phyloP scores from a whole-genome alignment of 2,329 filamentous ascomycete species.

The Monosporascus cannonballus region DNA sequence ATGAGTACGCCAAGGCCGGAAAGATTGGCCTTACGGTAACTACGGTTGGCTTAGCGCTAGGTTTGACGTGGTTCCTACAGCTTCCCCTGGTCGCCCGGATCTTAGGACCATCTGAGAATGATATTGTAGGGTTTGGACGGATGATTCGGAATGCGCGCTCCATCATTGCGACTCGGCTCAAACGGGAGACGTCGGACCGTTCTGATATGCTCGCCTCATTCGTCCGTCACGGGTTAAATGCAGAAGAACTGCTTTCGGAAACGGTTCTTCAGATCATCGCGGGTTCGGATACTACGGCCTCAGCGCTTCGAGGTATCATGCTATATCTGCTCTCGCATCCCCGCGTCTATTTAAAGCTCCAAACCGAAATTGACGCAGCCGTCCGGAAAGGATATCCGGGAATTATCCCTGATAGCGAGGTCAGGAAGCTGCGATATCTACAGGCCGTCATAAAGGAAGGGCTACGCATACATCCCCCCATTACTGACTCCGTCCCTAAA shows the following conservation, averaged over 20 bases:
- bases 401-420: constrained; percentile 19
- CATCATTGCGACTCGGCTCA: not conserved
- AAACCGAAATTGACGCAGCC: constrained; percentile 34
- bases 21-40: constrained; percentile 3
- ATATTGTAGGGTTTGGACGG: not conserved
- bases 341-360: constrained; percentile 34
- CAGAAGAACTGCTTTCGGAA: constrained; percentile 24
- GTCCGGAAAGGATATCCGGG: constrained; percentile 17
- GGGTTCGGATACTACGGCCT: constrained; percentile 51
- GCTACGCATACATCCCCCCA: constrained; percentile 29
- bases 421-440: constrained; percentile 29
- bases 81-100: not conserved
- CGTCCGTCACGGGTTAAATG: constrained; percentile 18
- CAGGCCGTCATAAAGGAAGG: constrained; percentile 34
- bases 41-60: constrained; percentile 26
- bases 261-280: constrained; percentile 37
- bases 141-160: too few species aligned
- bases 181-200: not conserved
- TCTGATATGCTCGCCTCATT: constrained; percentile 27
- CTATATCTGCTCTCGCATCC: constrained; percentile 42
- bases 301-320: constrained; percentile 39
- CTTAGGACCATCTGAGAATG: not conserved
- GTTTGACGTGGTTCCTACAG: constrained; percentile 20
- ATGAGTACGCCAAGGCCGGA: constrained; percentile 29
- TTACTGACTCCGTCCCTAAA: constrained; percentile 13